Conservation (phyloP, 1,284 basidiomycete genomes). For the Heterobasidion irregulare region DNA sequence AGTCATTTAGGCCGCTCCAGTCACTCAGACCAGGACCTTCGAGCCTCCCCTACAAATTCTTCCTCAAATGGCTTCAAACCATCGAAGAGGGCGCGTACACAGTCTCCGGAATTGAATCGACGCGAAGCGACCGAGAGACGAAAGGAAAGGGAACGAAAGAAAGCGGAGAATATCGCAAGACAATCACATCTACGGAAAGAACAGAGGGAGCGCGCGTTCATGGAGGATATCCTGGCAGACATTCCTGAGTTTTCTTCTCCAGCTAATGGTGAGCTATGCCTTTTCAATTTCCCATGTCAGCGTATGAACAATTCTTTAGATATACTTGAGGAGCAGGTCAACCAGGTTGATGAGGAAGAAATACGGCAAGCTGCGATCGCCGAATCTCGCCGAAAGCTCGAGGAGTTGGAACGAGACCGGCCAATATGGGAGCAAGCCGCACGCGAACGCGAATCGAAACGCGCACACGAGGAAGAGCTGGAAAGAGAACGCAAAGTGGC, state of each 20-base stretch:
- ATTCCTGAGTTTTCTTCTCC: slow-evolving; percentile 6
- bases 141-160: slow-evolving; percentile 24
- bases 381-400: slow-evolving; percentile 59
- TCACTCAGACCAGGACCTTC: neutral
- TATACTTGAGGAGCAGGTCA: neutral
- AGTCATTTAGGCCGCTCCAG: too few species aligned
- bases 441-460: slow-evolving; percentile 30
- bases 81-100: slow-evolving; percentile 39
- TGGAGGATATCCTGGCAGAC: slow-evolving; percentile 27
- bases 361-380: slow-evolving; percentile 37
- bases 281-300: neutral
- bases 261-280: neutral
- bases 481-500: slow-evolving; percentile 28
- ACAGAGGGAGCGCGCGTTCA: slow-evolving; percentile 26
- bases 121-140: slow-evolving; percentile 30
- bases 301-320: neutral
- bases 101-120: slow-evolving; percentile 31
- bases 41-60: neutral
- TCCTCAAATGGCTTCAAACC: slow-evolving; percentile 12
- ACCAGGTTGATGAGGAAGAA: slow-evolving; percentile 11
- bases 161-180: slow-evolving; percentile 29
- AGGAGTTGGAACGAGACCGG: slow-evolving; percentile 56
- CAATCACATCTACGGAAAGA: slow-evolving; percentile 29
- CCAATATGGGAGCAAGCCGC: slow-evolving; percentile 53
- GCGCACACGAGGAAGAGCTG: neutral